phyloP scores from a whole-genome alignment of 768 basidiomycete genomes.

The Pleurotus tuoliensis region DNA sequence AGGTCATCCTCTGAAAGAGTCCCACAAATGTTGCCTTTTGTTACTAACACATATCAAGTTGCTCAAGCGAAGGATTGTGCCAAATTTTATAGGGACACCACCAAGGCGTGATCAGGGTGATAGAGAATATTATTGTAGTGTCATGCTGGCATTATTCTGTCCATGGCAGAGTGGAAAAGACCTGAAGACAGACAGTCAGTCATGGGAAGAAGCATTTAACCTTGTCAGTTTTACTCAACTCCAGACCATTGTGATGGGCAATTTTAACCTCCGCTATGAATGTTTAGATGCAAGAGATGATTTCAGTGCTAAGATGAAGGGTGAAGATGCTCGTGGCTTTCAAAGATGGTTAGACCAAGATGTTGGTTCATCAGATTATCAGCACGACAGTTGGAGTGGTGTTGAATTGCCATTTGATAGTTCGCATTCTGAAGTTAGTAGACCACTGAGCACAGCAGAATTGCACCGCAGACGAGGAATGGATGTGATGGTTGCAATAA shows the following conservation, averaged over 20 bases:
- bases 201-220: constrained; percentile 21
- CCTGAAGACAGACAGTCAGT: constrained; percentile 16
- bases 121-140: constrained; percentile 24
- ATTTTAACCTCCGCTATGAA: constrained; percentile 21
- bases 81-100: constrained; percentile 24
- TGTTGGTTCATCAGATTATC: too few relatives aligned
- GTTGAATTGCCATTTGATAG: too few relatives aligned
- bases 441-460: too few relatives aligned
- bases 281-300: constrained; percentile 23
- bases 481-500: background rate
- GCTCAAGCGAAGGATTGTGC: background rate
- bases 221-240: constrained; percentile 6
- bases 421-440: too few relatives aligned
- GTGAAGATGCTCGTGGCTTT: too few relatives aligned
- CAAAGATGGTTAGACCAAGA: too few relatives aligned
- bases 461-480: background rate
- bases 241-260: constrained; percentile 14
- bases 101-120: constrained; percentile 26
- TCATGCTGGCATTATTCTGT: constrained; percentile 30
- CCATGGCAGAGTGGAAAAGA: constrained; percentile 27
- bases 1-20: background rate
- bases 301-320: constrained; percentile 12
- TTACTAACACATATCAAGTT: background rate
- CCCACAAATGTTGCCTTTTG: background rate
- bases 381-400: too few relatives aligned